phyloP scores from a whole-genome alignment of 2,329 filamentous ascomycete genomes.

The Gnomoniopsis sp. region DNA sequence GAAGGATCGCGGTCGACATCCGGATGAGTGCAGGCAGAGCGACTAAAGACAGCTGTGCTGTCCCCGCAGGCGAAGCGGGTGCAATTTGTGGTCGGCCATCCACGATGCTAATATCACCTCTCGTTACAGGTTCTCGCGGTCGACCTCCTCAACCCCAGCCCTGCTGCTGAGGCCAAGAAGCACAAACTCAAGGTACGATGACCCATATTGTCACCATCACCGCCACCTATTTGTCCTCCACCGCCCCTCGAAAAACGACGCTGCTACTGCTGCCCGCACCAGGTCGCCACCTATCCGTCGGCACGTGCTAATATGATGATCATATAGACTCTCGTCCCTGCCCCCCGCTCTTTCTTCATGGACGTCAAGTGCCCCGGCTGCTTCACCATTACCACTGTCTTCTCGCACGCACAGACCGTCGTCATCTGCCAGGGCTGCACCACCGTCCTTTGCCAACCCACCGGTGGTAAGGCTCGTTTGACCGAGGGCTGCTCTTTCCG shows the following conservation, averaged over 20 bases:
- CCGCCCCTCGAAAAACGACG: conserved; percentile 3
- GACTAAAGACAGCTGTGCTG: neutral
- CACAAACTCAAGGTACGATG: conserved; percentile 97
- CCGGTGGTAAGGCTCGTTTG: conserved; percentile 96
- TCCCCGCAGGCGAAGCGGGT: neutral
- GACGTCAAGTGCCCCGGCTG: conserved; percentile 99
- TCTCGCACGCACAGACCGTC: conserved; percentile 99
- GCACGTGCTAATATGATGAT: neutral
- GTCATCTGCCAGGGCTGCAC: conserved; percentile 99
- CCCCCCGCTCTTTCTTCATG: conserved; percentile 99
- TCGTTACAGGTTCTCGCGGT: conserved; percentile 90
- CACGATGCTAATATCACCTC: conserved; percentile 42
- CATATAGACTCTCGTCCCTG: conserved; percentile 81
- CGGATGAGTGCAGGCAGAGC: neutral
- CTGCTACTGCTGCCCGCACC: conserved; percentile 22
- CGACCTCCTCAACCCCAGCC: conserved; percentile 98
- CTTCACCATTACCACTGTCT: conserved; percentile 99
- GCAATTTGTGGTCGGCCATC: conserved; percentile 5
- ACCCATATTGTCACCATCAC: neutral
- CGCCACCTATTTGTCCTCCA: neutral
- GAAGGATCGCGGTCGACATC: neutral
- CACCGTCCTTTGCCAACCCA: conserved; percentile 98
- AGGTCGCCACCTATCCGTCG: neutral
- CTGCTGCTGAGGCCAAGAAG: conserved; percentile 98
- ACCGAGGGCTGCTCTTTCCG: conserved; percentile 99